Conservation (phyloP, 306 rosid genomes). For the Gastrolobium bilobum region DNA sequence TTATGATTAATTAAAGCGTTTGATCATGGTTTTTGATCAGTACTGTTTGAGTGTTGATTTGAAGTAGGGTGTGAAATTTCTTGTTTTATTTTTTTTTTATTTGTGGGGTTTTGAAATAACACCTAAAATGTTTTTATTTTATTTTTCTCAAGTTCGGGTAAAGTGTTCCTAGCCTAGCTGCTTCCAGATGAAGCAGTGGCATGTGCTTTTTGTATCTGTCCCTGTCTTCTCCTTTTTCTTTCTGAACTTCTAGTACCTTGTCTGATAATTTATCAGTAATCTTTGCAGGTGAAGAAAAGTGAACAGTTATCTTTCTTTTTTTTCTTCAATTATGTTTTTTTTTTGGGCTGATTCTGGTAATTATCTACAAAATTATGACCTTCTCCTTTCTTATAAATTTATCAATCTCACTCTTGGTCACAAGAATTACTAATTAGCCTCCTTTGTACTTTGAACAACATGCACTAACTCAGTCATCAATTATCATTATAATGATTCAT, state of each 20-base stretch:
- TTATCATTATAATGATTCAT: conserved; percentile 20
- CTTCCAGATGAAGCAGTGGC: conserved; percentile 68
- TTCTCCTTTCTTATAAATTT: too few relatives aligned
- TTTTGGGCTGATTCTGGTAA: conserved; percentile 16
- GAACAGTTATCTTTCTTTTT: conserved; percentile 27
- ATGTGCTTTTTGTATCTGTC: conserved; percentile 20
- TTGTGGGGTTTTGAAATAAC: conserved; percentile 46
- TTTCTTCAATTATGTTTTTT: background rate
- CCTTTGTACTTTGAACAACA: conserved; percentile 46
- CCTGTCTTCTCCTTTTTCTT: conserved; percentile 41
- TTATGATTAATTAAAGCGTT: conserved; percentile 53
- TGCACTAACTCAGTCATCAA: conserved; percentile 47
- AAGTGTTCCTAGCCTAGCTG: conserved; percentile 42
- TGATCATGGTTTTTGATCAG: conserved; percentile 35
- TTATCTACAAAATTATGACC: too few relatives aligned
- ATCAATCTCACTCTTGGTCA: background rate
- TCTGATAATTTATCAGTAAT: conserved; percentile 36
- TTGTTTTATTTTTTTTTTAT: conserved; percentile 41
- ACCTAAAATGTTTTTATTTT: background rate
- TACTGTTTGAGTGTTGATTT: conserved; percentile 41
- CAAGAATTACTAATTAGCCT: conserved; percentile 51
- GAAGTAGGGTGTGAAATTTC: conserved; percentile 71
- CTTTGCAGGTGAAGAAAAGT: background rate
- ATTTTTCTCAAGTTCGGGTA: background rate
- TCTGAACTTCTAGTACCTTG: conserved; percentile 58